Evolutionary conservation across 2,329 filamentous ascomycete species (phyloP), one percentile per base, ranked within the genome.

Genomic region (Hirsutella thompsonii): DNA sequence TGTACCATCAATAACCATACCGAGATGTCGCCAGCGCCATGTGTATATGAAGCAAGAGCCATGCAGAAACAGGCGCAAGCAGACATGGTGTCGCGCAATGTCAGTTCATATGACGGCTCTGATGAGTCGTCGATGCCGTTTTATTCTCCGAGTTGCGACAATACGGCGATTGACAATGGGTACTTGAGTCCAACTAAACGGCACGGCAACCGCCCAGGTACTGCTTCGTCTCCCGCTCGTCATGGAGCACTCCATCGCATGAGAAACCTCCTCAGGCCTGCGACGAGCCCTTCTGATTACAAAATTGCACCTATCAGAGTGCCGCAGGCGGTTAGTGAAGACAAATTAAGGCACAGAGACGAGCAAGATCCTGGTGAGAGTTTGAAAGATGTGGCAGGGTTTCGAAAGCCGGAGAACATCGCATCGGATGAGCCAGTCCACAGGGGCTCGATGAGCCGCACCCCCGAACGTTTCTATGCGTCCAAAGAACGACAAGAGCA

Each of bases 391-490:
- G n/a, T n/a, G n/a, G n/a, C n/a, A n/a, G n/a, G n/a, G n/a, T 6
- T 11, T 26, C 23, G 23, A 26, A 11, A 9, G 18, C 18, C 14
- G 32, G 14, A 38, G 13, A 10, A 19, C 18, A 26, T 20, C n/a
- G n/a, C 20, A 10, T 5, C 23, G 6, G 11, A 6, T 49, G 49
- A 37, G 41, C 49, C 9, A 39, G 49, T 36, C 28, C 42, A 3
- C 39, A 51, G 23, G 46, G 49, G 14, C 43, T 52, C 35, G 38
- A 11, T 42, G 5, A 19, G 30, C 41, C 38, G 14, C 4, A 40
- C 26, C 1, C 38, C 43, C 14, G 28, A 40, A 5, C 32, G 40
- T 18, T 42, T 46, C 14, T 46, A 47, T 21, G 40, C 38, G 4
- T 10, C 18, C 3, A 18, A 16, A 18, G 2, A 10, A 9, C 14